A percentile compares a stretch with the other conserved stretches of the same genome.
These are phyloP conservation scores for Cladorrhinum samala DNA, from an alignment of 495 filamentous ascomycete genomes.

Conservation along the genomic window DNA sequence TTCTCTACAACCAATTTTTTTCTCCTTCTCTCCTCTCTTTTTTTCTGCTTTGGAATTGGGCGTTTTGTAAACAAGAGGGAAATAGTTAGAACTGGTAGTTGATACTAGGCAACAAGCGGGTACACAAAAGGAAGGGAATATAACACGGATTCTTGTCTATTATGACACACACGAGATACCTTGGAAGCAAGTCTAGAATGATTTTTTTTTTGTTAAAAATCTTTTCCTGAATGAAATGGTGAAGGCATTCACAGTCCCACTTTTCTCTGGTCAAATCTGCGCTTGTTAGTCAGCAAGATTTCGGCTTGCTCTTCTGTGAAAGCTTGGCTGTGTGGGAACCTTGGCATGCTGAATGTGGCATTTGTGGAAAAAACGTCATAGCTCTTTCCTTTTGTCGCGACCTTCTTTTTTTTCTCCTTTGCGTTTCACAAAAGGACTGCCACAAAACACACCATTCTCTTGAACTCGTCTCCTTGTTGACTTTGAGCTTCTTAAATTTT, in stretches of 20 bases:
- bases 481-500: neutral
- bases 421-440: too few relatives aligned
- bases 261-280: neutral
- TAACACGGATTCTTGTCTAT: neutral
- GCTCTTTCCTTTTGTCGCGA: neutral
- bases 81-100: neutral
- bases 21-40: neutral
- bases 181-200: neutral
- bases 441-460: too few relatives aligned
- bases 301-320: too few relatives aligned
- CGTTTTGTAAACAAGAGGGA: too few relatives aligned
- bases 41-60: too few relatives aligned
- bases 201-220: neutral
- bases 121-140: neutral
- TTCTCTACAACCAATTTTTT: neutral
- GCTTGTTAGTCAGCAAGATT: neutral
- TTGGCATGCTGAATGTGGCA: neutral
- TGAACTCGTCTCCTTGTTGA: neutral
- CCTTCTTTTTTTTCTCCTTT: neutral
- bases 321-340: too few relatives aligned
- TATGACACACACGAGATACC: neutral
- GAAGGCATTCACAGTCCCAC: neutral
- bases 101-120: neutral
- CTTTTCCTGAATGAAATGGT: neutral
- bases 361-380: slow-evolving; percentile 1